A percentile compares a stretch with the other conserved stretches of the same genome.
phyloP scores from a whole-genome alignment of 2,329 filamentous ascomycete species.

The Aspergillus versicolor region DNA sequence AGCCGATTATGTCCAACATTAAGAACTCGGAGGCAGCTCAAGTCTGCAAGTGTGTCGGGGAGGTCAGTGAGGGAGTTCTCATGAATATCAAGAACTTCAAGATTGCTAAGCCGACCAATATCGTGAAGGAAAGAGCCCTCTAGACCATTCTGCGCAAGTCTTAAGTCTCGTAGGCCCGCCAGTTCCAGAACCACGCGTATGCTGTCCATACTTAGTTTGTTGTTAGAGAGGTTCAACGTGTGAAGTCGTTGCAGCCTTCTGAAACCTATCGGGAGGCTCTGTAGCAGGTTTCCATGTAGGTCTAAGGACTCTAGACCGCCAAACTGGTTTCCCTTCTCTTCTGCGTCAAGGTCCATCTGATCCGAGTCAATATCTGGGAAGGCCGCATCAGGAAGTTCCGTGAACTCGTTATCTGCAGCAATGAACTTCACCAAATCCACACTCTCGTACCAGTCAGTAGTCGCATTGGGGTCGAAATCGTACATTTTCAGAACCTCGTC shows the following conservation, averaged over 20 bases:
- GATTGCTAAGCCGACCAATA: constrained; percentile 63
- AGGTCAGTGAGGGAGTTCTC: constrained; percentile 74
- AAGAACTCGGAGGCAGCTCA: constrained; percentile 69
- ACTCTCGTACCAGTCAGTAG: constrained; percentile 81
- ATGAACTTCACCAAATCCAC: constrained; percentile 83
- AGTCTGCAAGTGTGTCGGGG: constrained; percentile 64
- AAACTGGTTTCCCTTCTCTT: constrained; percentile 72
- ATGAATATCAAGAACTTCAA: constrained; percentile 81
- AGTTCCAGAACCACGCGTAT: constrained; percentile 75
- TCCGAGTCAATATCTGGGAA: constrained; percentile 71
- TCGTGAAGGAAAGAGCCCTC: constrained; percentile 64
- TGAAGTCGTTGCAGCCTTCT: constrained; percentile 72
- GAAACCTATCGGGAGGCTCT: constrained; percentile 71
- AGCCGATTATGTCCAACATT: constrained; percentile 81
- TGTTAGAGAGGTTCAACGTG: constrained; percentile 80
- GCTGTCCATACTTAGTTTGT: constrained; percentile 70
- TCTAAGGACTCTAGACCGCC: constrained; percentile 78
- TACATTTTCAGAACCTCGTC: constrained; percentile 88
- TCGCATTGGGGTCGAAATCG: constrained; percentile 66
- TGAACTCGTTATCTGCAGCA: constrained; percentile 86
- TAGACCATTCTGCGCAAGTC: constrained; percentile 74
- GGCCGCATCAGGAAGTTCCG: constrained; percentile 67
- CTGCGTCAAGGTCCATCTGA: constrained; percentile 62
- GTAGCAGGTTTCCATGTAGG: constrained; percentile 79
- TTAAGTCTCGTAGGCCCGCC: constrained; percentile 71